Base-by-base conservation (phyloP, 306 rosid species). In the Citrullus amarus region DNA sequence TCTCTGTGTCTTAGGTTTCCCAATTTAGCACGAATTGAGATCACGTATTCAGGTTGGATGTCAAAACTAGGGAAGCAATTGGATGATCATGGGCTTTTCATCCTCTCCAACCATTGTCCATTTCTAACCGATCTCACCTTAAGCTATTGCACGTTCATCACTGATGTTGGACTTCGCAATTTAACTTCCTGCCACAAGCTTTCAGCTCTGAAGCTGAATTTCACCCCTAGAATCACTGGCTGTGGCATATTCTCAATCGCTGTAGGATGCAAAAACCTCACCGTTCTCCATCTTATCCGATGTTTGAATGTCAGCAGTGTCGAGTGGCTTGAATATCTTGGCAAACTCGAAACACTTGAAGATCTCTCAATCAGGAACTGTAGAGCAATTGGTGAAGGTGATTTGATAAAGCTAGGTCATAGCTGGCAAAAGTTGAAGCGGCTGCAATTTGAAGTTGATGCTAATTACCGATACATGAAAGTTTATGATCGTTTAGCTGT, bases 31-130 rank as follows among this genome's bases (percentile, higher is more conserved):
- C 82, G 80, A 83, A 86, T 94, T 0, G 97, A 94, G 86, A 90
- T 94, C 30, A 83, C 86, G 22, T 92, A 94, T 70, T 81, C 94
- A 25, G 97, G 98, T 74, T 92, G 98, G 98, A 90, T 94, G 96
- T 94, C 97, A 8, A 90, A 92, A 76, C 80, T 92, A 51, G 97
- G 98, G 46, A 94, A 89, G 76, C 97, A 92, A 54, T 85, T 92
- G 80, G 98, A 94, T 84, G 96, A 94, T 66, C 89, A 83, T 68
- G 98, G 98, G 18, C 93, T 94, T 75, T 78, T 87, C 14, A 72
- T 89, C 78, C 93, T 94, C 76, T 85, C 96, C 17, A 79, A 38
- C 69, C 70, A 68, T 53, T 92, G 93, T 73, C 94, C 91, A 68
- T 78, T 83, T 66, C 79, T 90, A 10, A 73, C 70, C 16, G 90